Percentiles rank a stretch among this genome's conserved stretches.
Evolutionary conservation across 768 basidiomycete genomes (phyloP).

Genomic region (Boletus huronensis): DNA sequence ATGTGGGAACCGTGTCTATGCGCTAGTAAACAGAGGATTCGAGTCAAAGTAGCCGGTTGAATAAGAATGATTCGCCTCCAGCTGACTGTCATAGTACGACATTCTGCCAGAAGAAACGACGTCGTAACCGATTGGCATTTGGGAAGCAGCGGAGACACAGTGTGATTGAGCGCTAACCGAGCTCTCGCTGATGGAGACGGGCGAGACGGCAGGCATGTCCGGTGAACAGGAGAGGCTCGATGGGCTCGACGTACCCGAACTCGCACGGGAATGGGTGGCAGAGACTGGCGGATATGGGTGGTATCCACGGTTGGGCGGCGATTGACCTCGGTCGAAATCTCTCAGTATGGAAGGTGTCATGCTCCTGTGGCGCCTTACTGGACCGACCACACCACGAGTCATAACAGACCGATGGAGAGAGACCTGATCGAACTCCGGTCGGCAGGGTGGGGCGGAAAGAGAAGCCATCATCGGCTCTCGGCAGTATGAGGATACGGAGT

Average conservation of each 20-base stretch:
- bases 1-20: constrained; percentile 12
- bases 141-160: constrained; percentile 20
- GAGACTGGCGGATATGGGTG: constrained; percentile 49
- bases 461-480: constrained; percentile 43
- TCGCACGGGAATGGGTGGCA: constrained; percentile 25
- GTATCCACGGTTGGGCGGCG: constrained; percentile 47
- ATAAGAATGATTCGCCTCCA: constrained; percentile 24
- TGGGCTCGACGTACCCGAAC: constrained; percentile 31
- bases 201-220: constrained; percentile 23
- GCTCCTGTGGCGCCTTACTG: constrained; percentile 67
- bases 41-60: constrained; percentile 21
- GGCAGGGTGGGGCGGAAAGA: constrained; percentile 64
- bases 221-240: constrained; percentile 29
- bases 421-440: constrained; percentile 58
- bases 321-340: constrained; percentile 47
- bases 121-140: constrained; percentile 22
- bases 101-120: constrained; percentile 24
- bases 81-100: constrained; percentile 26
- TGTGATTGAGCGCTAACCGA: constrained; percentile 16
- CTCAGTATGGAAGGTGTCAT: constrained; percentile 68
- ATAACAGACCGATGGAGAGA: constrained; percentile 24
- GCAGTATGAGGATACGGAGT: constrained; percentile 31
- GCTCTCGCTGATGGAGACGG: constrained; percentile 15
- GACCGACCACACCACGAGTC: constrained; percentile 44
- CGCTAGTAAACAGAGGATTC: constrained; percentile 20